phyloP scores from a whole-genome alignment of 2,329 filamentous ascomycete species.

The Trematosphaeria pertusa region DNA sequence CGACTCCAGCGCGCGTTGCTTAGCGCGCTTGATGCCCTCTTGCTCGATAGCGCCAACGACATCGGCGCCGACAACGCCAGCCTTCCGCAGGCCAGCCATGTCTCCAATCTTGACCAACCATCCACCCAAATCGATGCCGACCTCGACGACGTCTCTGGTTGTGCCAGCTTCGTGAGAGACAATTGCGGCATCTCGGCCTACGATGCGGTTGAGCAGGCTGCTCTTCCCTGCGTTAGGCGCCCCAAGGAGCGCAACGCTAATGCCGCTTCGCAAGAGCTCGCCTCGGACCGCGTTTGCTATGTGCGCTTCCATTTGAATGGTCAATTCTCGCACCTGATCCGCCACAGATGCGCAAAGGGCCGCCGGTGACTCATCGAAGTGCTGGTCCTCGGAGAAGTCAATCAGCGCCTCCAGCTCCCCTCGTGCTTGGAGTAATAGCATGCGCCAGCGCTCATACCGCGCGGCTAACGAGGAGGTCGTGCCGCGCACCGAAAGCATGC shows the following conservation, averaged over 20 bases:
- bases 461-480: conserved; percentile 72
- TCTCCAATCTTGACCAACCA: conserved; percentile 95
- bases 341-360: conserved; percentile 75
- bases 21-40: conserved; percentile 89
- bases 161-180: conserved; percentile 93
- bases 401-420: conserved; percentile 95
- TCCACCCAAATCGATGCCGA: conserved; percentile 85
- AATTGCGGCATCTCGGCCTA: conserved; percentile 92
- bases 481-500: conserved; percentile 82
- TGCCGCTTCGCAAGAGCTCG: conserved; percentile 83
- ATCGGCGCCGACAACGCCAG: conserved; percentile 34
- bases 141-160: conserved; percentile 91
- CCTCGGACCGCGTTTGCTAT: conserved; percentile 79
- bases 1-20: conserved; percentile 78
- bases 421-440: conserved; percentile 76
- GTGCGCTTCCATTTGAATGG: conserved; percentile 70
- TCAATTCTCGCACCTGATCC: conserved; percentile 66
- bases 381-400: conserved; percentile 96
- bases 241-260: conserved; percentile 84
- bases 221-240: conserved; percentile 96
- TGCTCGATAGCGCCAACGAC: conserved; percentile 77
- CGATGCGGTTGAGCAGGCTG: conserved; percentile 86
- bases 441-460: conserved; percentile 84
- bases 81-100: conserved; percentile 82
- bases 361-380: conserved; percentile 86